Conservation (phyloP, 345 rosid genomes). For the Populus alba region DNA sequence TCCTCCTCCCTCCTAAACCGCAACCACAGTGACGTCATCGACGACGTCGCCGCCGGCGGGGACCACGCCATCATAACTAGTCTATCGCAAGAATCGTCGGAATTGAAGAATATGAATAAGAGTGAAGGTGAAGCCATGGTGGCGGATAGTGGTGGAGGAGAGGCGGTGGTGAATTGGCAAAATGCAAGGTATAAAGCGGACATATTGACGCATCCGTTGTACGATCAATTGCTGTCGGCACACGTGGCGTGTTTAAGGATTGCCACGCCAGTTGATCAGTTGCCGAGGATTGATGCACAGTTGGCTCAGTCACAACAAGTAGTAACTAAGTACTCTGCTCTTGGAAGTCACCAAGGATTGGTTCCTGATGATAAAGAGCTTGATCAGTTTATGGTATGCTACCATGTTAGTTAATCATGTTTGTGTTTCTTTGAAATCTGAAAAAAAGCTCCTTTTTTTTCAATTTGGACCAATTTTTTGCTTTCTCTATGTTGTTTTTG, state of each 20-base stretch:
- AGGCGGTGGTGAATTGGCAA: conserved; percentile 71
- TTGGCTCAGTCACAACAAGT: conserved; percentile 94
- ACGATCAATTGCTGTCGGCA: conserved; percentile 87
- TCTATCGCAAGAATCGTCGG: conserved; percentile 43
- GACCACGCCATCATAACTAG: conserved; percentile 44
- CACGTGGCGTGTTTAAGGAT: conserved; percentile 87
- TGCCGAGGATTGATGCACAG: conserved; percentile 95
- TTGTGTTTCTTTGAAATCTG: background rate
- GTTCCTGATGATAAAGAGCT: conserved; percentile 85
- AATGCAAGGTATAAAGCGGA: conserved; percentile 85
- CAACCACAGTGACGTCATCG: conserved; percentile 53
- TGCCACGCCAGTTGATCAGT: conserved; percentile 94
- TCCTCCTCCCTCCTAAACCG: conserved; percentile 52
- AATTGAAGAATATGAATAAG: conserved; percentile 35
- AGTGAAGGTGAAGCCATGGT: conserved; percentile 37
- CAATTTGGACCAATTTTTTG: background rate
- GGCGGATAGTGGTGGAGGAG: conserved; percentile 41
- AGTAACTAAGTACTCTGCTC: conserved; percentile 76
- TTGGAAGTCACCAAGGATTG: conserved; percentile 55
- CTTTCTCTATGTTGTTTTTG: background rate
- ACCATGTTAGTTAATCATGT: background rate
- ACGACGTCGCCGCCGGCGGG: conserved; percentile 39
- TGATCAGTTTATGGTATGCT: conserved; percentile 95
- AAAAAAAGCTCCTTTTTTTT: too few species aligned
- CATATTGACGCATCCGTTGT: conserved; percentile 80